Evolutionary conservation across 768 basidiomycete species (phyloP).

Genomic region (Polyporus arcularius): DNA sequence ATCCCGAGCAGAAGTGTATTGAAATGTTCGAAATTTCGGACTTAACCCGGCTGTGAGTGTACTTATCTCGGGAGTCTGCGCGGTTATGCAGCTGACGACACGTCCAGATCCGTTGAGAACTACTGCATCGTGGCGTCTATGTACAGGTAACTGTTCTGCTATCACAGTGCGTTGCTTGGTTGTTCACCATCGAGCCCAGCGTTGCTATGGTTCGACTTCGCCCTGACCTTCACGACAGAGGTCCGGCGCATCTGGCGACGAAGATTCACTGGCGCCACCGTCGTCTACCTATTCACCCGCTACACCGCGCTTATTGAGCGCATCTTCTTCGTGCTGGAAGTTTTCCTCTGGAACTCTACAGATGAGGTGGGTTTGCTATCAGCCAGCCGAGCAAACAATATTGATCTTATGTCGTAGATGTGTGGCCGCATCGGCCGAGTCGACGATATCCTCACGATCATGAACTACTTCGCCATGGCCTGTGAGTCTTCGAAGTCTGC

Average conservation of each 20-base stretch:
- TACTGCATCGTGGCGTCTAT: constrained; percentile 9
- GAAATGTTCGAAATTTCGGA: neutral
- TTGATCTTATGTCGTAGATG: neutral
- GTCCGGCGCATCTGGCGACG: constrained; percentile 11
- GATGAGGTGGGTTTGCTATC: neutral
- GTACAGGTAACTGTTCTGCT: neutral
- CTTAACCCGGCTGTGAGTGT: neutral
- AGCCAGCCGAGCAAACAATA: too few relatives aligned
- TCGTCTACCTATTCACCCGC: constrained; percentile 5
- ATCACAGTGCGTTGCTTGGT: too few relatives aligned
- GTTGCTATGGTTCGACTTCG: constrained; percentile 9
- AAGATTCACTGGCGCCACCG: constrained; percentile 5
- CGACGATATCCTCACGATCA: constrained; percentile 10
- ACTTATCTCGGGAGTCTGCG: neutral
- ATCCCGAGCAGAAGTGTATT: too few relatives aligned
- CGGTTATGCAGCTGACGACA: neutral
- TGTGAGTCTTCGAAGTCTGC: too few relatives aligned
- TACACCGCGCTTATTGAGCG: constrained; percentile 11
- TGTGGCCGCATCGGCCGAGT: constrained; percentile 11
- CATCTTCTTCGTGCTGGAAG: constrained; percentile 3
- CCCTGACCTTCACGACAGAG: constrained; percentile 4
- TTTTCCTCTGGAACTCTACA: constrained; percentile 5
- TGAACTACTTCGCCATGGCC: constrained; percentile 5
- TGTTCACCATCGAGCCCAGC: neutral
- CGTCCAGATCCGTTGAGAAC: neutral